A percentile compares a stretch with the other conserved stretches of the same genome.
Evolutionary conservation across 1,139 yeast genomes (phyloP).

Genomic region (Pichia sp.): DNA sequence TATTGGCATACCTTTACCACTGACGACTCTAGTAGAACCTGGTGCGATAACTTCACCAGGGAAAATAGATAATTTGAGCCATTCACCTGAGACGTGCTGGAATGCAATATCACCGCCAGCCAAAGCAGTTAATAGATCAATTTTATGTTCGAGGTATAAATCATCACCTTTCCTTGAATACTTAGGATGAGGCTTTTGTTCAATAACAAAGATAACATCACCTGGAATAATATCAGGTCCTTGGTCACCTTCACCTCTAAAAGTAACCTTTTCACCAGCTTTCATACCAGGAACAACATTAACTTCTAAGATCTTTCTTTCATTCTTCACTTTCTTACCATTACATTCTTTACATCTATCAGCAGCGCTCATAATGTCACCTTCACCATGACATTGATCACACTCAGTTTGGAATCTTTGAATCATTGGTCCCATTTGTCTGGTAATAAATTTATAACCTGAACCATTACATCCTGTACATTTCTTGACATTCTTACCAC

Average conservation of each 20-base stretch:
- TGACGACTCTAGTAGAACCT: conserved; percentile 71
- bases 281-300: conserved; percentile 97
- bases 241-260: conserved; percentile 96
- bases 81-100: conserved; percentile 84
- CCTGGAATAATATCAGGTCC: conserved; percentile 95
- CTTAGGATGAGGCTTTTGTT: conserved; percentile 74
- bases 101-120: conserved; percentile 92
- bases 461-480: conserved; percentile 84
- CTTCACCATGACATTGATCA: conserved; percentile 88
- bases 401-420: conserved; percentile 96
- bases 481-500: conserved; percentile 89
- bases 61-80: conserved; percentile 68
- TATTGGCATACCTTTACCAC: conserved; percentile 94
- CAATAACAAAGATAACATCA: conserved; percentile 87
- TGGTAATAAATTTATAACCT: conserved; percentile 87
- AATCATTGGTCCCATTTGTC: conserved; percentile 99
- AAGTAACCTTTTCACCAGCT: conserved; percentile 85
- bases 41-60: conserved; percentile 96
- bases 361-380: conserved; percentile 80
- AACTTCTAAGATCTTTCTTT: conserved; percentile 90
- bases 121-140: conserved; percentile 87
- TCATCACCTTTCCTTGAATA: conserved; percentile 90
- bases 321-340: conserved; percentile 83
- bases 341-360: conserved; percentile 83
- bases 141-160: conserved; percentile 74